phyloP scores from a whole-genome alignment of 2,329 filamentous ascomycete species.

The Gnomoniopsis sp. region DNA sequence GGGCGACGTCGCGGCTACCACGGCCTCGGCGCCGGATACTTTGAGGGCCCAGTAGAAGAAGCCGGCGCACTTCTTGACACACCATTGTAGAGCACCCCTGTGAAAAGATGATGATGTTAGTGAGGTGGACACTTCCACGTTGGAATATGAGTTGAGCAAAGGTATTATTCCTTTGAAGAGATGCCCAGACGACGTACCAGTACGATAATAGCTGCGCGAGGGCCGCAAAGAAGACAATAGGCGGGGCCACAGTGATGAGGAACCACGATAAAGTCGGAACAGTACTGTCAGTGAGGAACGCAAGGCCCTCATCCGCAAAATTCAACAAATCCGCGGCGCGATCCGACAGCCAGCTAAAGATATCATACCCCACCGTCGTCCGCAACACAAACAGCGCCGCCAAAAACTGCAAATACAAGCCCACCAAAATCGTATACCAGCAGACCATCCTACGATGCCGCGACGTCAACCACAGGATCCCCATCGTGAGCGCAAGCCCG shows the following conservation, averaged over 20 bases:
- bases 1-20: conserved; percentile 86
- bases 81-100: conserved; percentile 79
- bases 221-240: conserved; percentile 94
- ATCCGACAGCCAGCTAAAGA: conserved; percentile 83
- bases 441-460: conserved; percentile 60
- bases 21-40: conserved; percentile 88
- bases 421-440: conserved; percentile 81
- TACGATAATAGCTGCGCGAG: conserved; percentile 87
- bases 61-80: conserved; percentile 78
- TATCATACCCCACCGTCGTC: conserved; percentile 77
- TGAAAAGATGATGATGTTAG: too few species aligned
- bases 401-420: conserved; percentile 85
- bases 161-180: neutral
- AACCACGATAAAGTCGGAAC: conserved; percentile 58
- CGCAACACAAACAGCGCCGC: conserved; percentile 85
- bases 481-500: conserved; percentile 70
- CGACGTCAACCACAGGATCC: conserved; percentile 67
- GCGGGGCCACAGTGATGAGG: conserved; percentile 75
- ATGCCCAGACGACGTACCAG: conserved; percentile 32
- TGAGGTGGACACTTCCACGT: too few species aligned
- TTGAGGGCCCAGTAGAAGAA: conserved; percentile 90
- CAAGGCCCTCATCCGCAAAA: conserved; percentile 70
- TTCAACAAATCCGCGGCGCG: conserved; percentile 71
- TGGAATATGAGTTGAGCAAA: too few species aligned
- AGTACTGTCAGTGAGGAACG: conserved; percentile 61